These are phyloP conservation scores for Juglanconis oblonga DNA, from an alignment of 2,329 filamentous ascomycete species.

Conservation along the genomic window DNA sequence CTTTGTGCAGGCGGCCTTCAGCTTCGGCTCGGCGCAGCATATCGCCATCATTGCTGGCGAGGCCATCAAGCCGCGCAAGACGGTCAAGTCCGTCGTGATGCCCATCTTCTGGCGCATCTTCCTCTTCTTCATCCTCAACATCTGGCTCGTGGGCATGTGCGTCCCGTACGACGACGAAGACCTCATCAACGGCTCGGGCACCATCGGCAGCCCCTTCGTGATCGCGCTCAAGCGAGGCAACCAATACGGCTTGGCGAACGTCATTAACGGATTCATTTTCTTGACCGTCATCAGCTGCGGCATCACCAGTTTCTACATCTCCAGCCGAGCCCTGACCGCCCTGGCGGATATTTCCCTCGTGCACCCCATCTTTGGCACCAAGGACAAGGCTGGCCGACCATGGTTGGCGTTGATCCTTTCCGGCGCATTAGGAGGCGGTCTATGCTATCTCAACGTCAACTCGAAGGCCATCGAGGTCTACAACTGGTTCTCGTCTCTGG, in stretches of 20 bases:
- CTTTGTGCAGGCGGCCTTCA: conserved; percentile 32
- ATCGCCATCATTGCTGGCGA: conserved; percentile 33
- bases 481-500: conserved; percentile 30
- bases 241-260: conserved; percentile 28
- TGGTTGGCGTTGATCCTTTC: conserved; percentile 28
- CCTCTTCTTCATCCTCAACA: conserved; percentile 31
- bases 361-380: conserved; percentile 23
- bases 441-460: conserved; percentile 32
- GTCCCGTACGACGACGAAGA: conserved; percentile 28
- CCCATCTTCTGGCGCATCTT: conserved; percentile 32
- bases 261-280: conserved; percentile 33
- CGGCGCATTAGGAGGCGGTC: conserved; percentile 27
- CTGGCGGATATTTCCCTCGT: conserved; percentile 28
- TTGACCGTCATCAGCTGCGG: conserved; percentile 32
- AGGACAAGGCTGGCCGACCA: conserved; percentile 27
- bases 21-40: conserved; percentile 30
- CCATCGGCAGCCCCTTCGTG: conserved; percentile 22
- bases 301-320: conserved; percentile 32
- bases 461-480: conserved; percentile 27
- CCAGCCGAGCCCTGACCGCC: conserved; percentile 31
- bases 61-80: conserved; percentile 26
- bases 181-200: conserved; percentile 27
- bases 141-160: conserved; percentile 34
- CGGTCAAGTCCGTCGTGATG: conserved; percentile 28
- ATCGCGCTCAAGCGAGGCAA: conserved; percentile 25